phyloP scores from a whole-genome alignment of 2,329 filamentous ascomycete genomes.

The Fusarium sp. region DNA sequence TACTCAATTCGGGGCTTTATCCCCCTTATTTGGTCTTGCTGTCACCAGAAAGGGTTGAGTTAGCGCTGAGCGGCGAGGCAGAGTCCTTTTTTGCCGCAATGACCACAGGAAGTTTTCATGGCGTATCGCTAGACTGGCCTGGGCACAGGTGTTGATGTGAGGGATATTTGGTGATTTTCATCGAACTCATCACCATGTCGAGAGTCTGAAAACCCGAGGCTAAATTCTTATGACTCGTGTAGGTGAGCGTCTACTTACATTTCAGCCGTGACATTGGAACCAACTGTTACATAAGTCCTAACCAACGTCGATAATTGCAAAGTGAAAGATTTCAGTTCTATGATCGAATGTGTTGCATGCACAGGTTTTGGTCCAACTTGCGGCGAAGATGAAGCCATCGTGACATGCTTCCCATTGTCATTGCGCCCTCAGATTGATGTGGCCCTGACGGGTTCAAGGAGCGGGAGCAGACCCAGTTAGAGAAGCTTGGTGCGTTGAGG shows the following conservation, averaged over 20 bases:
- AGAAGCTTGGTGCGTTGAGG: constrained; percentile 44
- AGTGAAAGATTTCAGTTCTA: neutral
- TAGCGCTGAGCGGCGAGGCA: neutral
- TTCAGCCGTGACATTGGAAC: constrained; percentile 18
- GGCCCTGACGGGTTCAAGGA: constrained; percentile 42
- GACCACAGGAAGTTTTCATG: neutral
- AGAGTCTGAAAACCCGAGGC: constrained; percentile 40
- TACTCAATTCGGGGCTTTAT: constrained; percentile 33
- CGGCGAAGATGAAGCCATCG: constrained; percentile 43
- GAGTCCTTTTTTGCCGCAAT: neutral
- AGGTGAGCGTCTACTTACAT: constrained; percentile 18
- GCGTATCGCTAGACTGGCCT: constrained; percentile 37
- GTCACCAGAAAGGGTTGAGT: constrained; percentile 34
- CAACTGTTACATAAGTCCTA: constrained; percentile 15
- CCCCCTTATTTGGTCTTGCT: constrained; percentile 34
- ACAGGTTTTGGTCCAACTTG: neutral
- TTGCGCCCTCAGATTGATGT: constrained; percentile 36
- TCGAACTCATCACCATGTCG: constrained; percentile 36
- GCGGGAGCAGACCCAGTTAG: constrained; percentile 46
- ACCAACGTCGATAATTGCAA: neutral
- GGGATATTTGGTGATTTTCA: constrained; percentile 28
- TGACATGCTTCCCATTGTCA: constrained; percentile 25
- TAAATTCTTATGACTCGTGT: constrained; percentile 47
- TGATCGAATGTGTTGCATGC: constrained; percentile 2
- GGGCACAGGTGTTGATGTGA: constrained; percentile 25